Conservation (phyloP, 2,329 filamentous ascomycete genomes). For the Botrytis fragariae region DNA sequence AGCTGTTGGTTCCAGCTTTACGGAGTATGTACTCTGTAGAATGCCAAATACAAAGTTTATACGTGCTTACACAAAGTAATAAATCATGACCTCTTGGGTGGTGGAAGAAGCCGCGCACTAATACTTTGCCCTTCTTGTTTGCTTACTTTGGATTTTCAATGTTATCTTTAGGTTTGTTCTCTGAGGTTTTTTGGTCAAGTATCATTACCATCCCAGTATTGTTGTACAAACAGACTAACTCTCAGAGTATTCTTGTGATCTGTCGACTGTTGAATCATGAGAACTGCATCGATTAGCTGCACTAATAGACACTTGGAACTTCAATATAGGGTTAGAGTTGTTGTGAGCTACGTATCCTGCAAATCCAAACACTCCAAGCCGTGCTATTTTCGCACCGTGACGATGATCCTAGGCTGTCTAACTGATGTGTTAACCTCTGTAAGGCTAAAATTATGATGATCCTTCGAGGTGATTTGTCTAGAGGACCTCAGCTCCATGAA, state of each 20-base stretch:
- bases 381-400: slow-evolving; percentile 8
- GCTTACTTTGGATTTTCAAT: not conserved
- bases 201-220: not conserved
- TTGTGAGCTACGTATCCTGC: not conserved
- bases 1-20: not conserved
- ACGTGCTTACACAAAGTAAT: not conserved
- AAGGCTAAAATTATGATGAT: not conserved
- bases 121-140: not conserved
- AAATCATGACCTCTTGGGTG: not conserved
- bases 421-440: not conserved
- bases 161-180: not conserved
- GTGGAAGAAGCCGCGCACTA: not conserved
- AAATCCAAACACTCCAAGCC: not conserved
- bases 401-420: not conserved
- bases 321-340: not conserved
- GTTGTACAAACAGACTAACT: not conserved
- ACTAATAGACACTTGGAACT: not conserved
- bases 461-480: not conserved
- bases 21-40: not conserved
- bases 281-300: not conserved
- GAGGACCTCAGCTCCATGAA: not conserved
- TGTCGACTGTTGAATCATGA: not conserved
- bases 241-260: not conserved
- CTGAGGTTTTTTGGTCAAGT: not conserved
- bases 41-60: not conserved